phyloP scores from a whole-genome alignment of 1,284 basidiomycete species.

The Papiliotrema flavescens region DNA sequence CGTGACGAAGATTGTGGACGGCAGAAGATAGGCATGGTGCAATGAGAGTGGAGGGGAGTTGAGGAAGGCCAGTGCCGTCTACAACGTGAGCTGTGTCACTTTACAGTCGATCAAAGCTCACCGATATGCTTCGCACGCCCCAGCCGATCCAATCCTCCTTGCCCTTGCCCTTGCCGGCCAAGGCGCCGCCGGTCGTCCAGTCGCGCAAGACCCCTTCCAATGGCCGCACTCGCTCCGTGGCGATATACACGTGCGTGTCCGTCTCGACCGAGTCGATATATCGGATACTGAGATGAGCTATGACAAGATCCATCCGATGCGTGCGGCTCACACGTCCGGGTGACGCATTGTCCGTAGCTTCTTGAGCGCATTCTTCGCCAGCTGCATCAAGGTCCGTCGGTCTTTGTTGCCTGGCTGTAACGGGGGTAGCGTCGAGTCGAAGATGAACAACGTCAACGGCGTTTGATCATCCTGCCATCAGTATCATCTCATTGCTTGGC shows the following conservation, averaged over 20 bases:
- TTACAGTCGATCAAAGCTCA: constrained; percentile 51
- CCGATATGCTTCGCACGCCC: constrained; percentile 87
- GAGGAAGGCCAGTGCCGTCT: constrained; percentile 88
- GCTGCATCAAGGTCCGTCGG: constrained; percentile 62
- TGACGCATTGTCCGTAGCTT: constrained; percentile 90
- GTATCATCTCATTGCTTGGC: too few relatives aligned
- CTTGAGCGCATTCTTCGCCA: constrained; percentile 86
- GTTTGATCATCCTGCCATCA: constrained; percentile 76
- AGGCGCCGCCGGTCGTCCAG: constrained; percentile 51
- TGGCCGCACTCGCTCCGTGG: constrained; percentile 87
- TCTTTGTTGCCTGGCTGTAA: constrained; percentile 48
- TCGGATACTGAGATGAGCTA: constrained; percentile 57
- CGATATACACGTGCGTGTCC: constrained; percentile 81
- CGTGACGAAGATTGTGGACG: constrained; percentile 75
- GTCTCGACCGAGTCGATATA: constrained; percentile 92
- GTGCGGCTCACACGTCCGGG: constrained; percentile 66
- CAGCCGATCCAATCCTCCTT: constrained; percentile 88
- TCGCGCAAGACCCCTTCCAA: constrained; percentile 63
- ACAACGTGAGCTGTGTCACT: background rate
- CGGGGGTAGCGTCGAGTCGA: constrained; percentile 59
- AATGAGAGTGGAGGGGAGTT: constrained; percentile 81
- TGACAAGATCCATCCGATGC: background rate
- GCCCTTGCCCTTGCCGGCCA: constrained; percentile 53
- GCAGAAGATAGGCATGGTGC: constrained; percentile 74
- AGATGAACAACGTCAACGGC: constrained; percentile 82